phyloP scores from a whole-genome alignment of 1,139 yeast genomes.

The Taphrina sp. region DNA sequence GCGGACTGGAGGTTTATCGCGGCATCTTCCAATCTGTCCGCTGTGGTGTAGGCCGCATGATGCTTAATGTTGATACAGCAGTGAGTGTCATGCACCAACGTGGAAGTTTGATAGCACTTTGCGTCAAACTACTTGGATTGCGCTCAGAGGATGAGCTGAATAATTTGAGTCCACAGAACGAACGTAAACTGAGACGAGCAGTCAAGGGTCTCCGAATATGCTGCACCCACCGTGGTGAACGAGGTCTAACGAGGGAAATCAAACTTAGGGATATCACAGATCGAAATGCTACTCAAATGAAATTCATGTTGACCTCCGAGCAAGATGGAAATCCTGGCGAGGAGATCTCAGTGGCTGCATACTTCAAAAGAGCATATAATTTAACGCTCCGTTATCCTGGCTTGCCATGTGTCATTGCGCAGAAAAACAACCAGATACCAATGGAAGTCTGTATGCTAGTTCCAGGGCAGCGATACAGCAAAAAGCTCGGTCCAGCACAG shows the following conservation, averaged over 20 bases:
- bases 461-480: constrained; percentile 35
- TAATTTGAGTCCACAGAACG: constrained; percentile 4
- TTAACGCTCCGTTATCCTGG: constrained; percentile 33
- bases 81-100: constrained; percentile 16
- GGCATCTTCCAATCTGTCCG: constrained; percentile 37
- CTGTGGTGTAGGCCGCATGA: constrained; percentile 29
- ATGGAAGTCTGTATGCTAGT: constrained; percentile 33
- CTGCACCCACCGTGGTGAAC: constrained; percentile 17
- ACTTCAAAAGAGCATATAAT: constrained; percentile 34
- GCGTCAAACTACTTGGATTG: neutral
- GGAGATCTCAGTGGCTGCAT: constrained; percentile 33
- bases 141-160: constrained; percentile 5
- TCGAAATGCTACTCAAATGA: constrained; percentile 1
- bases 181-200: constrained; percentile 2
- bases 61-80: constrained; percentile 18
- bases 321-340: constrained; percentile 9
- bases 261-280: constrained; percentile 10
- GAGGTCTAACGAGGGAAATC: constrained; percentile 3
- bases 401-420: constrained; percentile 33
- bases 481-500: constrained; percentile 32
- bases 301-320: constrained; percentile 6
- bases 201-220: constrained; percentile 9
- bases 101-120: constrained; percentile 3
- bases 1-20: constrained; percentile 36
- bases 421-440: constrained; percentile 33